Evolutionary conservation across 129 eudicot genomes (phyloP).

Genomic region (Helichrysum umbraculigerum): DNA sequence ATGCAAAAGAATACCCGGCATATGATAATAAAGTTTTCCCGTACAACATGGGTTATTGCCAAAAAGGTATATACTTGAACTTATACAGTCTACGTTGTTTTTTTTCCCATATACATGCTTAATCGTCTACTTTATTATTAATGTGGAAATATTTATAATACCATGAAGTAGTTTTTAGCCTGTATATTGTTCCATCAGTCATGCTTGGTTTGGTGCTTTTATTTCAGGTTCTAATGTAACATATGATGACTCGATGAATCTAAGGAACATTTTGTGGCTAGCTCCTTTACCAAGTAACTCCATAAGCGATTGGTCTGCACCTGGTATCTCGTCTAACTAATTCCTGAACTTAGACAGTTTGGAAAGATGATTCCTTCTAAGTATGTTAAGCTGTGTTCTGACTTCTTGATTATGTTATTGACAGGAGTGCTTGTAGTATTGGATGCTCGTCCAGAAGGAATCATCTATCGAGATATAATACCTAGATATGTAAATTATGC

Average conservation of each 20-base stretch:
- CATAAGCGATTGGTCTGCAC: constrained; percentile 64
- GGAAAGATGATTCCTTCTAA: not conserved
- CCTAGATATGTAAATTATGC: constrained; percentile 69
- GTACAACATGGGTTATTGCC: constrained; percentile 90
- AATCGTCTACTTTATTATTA: not conserved
- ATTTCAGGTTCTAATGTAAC: constrained; percentile 76
- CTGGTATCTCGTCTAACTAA: constrained; percentile 59
- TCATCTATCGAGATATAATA: constrained; percentile 78
- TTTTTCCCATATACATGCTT: constrained; percentile 3
- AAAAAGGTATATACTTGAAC: constrained; percentile 59
- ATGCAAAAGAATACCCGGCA: constrained; percentile 96
- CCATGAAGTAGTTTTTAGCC: not conserved
- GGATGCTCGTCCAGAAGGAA: constrained; percentile 89
- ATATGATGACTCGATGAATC: constrained; percentile 79
- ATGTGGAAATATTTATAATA: not conserved
- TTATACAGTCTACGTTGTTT: not conserved
- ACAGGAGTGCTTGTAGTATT: constrained; percentile 84
- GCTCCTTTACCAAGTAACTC: constrained; percentile 91
- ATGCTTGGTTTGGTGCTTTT: constrained; percentile 14
- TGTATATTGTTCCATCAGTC: not conserved
- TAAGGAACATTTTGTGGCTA: constrained; percentile 91
- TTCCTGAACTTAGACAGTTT: not conserved
- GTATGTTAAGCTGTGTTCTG: not conserved
- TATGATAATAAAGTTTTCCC: constrained; percentile 79
- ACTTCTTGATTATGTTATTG: constrained; percentile 27